Conservation (phyloP, 345 rosid genomes). For the Zanthoxylum bungeanum region DNA sequence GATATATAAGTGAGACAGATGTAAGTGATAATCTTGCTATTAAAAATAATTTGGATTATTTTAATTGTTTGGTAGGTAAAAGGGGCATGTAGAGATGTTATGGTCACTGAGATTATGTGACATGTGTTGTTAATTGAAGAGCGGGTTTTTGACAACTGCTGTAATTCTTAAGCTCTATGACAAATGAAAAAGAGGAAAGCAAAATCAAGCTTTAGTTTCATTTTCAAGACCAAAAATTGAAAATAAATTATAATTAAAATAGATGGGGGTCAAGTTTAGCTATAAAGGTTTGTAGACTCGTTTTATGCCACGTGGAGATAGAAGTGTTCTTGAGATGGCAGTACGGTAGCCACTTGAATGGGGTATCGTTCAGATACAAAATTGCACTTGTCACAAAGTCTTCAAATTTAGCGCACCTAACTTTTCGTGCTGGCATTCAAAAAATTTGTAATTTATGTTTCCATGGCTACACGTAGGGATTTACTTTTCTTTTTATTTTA, state of each 20-base stretch:
- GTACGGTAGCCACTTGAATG: not conserved
- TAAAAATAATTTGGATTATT: not conserved
- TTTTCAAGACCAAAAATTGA: not conserved
- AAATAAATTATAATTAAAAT: not conserved
- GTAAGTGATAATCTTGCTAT: not conserved
- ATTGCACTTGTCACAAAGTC: not conserved
- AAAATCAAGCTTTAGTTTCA: not conserved
- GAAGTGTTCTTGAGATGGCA: slow-evolving; percentile 5
- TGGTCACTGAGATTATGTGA: not conserved
- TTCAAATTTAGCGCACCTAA: not conserved
- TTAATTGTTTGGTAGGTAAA: slow-evolving; percentile 27
- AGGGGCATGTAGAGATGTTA: not conserved
- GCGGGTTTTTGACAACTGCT: not conserved
- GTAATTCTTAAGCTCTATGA: too few relatives aligned
- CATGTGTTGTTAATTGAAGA: slow-evolving; percentile 2
- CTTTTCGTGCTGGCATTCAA: not conserved
- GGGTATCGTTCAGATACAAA: not conserved
- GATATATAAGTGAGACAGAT: not conserved
- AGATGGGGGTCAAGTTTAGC: slow-evolving; percentile 9
- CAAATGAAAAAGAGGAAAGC: not conserved
- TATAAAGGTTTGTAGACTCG: not conserved
- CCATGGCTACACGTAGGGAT: not conserved
- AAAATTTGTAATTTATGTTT: not conserved
- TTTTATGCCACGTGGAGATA: slow-evolving; percentile 28
- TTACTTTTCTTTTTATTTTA: not conserved